Percentiles rank a stretch among this genome's conserved stretches.
These are phyloP conservation scores for Paramecium octaurelia DNA, from an alignment of 73 alveolate species.

Conservation along the genomic window DNA sequence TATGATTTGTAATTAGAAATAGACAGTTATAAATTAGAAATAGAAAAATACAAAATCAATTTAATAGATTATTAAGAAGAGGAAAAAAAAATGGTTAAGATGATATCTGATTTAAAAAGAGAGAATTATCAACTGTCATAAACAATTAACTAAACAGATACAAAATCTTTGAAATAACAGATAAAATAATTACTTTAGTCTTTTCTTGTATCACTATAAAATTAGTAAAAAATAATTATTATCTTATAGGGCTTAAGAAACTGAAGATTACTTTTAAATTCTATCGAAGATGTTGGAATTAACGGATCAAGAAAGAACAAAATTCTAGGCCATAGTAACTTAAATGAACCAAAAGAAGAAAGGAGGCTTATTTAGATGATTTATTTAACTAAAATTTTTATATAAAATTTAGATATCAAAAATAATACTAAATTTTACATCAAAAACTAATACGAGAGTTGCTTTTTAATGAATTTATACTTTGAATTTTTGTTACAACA, in stretches of 20 bases:
- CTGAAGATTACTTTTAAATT: not conserved
- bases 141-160: not conserved
- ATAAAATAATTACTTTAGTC: not conserved
- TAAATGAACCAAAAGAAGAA: not conserved
- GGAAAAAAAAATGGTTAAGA: not conserved
- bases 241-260: not conserved
- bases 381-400: not conserved
- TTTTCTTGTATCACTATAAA: not conserved
- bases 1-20: not conserved
- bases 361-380: not conserved
- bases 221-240: not conserved
- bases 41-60: not conserved
- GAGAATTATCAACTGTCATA: not conserved
- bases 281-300: not conserved
- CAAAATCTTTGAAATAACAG: not conserved
- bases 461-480: not conserved
- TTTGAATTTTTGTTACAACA: not conserved
- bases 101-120: not conserved
- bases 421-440: not conserved
- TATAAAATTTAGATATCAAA: not conserved
- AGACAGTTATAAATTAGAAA: not conserved
- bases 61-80: not conserved
- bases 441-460: not conserved
- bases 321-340: not conserved
- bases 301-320: not conserved